These are phyloP conservation scores for Colletotrichum gigasporum DNA, from an alignment of 2,329 filamentous ascomycete species.

Conservation along the genomic window DNA sequence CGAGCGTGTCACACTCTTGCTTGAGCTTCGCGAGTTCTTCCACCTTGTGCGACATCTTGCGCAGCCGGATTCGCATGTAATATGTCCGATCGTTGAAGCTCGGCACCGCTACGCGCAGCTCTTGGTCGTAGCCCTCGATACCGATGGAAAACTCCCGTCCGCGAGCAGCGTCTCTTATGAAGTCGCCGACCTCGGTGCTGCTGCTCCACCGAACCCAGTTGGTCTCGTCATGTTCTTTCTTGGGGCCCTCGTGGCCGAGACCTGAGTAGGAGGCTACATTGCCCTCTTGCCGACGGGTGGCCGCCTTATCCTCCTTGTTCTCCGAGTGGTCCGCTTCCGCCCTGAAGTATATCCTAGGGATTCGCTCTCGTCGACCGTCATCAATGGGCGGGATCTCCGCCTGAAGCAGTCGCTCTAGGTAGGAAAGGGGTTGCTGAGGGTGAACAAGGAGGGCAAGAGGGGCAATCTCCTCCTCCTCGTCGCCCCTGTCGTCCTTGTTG, in stretches of 20 bases:
- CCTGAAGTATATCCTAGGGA: conserved; percentile 80
- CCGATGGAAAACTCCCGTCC: conserved; percentile 86
- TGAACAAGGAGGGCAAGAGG: conserved; percentile 87
- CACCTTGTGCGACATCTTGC: conserved; percentile 76
- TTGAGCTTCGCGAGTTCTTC: conserved; percentile 78
- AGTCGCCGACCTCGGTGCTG: conserved; percentile 91
- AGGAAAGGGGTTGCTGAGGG: conserved; percentile 89
- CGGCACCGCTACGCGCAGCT: conserved; percentile 83
- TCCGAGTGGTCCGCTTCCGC: conserved; percentile 73
- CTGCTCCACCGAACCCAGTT: conserved; percentile 87
- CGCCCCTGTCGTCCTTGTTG: too few species aligned
- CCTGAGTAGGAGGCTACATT: conserved; percentile 78
- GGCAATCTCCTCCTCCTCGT: conserved; percentile 65
- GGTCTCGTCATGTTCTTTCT: conserved; percentile 49
- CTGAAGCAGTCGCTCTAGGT: conserved; percentile 88
- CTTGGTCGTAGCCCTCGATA: conserved; percentile 73
- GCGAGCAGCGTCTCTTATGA: conserved; percentile 88
- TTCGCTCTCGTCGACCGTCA: conserved; percentile 71
- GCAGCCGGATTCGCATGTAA: conserved; percentile 81
- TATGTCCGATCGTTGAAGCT: conserved; percentile 92
- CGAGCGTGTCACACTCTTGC: conserved; percentile 80
- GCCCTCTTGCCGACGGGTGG: conserved; percentile 35
- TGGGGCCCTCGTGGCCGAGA: conserved; percentile 68
- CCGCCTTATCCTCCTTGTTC: conserved; percentile 34
- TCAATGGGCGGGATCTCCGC: conserved; percentile 80